These are phyloP conservation scores for Salix suchowensis DNA, from an alignment of 345 rosid species.

Conservation along the genomic window DNA sequence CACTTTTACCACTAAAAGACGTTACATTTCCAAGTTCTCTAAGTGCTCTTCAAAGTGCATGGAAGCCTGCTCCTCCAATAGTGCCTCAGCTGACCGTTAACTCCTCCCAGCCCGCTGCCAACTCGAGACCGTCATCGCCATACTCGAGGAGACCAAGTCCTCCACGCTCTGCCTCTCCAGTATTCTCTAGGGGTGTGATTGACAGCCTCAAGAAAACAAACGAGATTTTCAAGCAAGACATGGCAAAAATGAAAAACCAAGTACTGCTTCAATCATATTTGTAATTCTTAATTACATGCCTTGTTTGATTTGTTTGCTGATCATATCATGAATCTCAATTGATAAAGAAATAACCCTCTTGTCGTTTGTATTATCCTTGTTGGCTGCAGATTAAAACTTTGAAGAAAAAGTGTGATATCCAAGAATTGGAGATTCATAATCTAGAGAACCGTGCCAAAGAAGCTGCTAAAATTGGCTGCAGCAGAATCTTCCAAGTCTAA, in stretches of 20 bases:
- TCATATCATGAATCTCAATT: background rate
- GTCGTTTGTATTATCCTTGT: slow-evolving; percentile 2
- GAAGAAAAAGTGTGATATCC: slow-evolving; percentile 61
- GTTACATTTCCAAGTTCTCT: slow-evolving; percentile 71
- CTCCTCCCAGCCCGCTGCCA: slow-evolving; percentile 35
- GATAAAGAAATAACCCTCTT: slow-evolving; percentile 1
- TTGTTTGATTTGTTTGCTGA: slow-evolving; percentile 3
- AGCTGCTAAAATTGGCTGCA: slow-evolving; percentile 41
- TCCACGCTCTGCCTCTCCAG: slow-evolving; percentile 45
- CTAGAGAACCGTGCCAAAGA: slow-evolving; percentile 43
- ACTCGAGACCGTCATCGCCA: slow-evolving; percentile 57
- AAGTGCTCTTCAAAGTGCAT: slow-evolving; percentile 56
- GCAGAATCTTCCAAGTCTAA: slow-evolving; percentile 50
- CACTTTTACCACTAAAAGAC: slow-evolving; percentile 59
- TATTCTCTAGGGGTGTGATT: slow-evolving; percentile 64
- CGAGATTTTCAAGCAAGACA: slow-evolving; percentile 71
- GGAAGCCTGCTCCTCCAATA: slow-evolving; percentile 43
- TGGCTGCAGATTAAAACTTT: slow-evolving; percentile 49
- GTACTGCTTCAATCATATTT: slow-evolving; percentile 30
- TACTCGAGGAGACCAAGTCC: slow-evolving; percentile 68
- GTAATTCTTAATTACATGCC: slow-evolving; percentile 9
- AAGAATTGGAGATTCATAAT: slow-evolving; percentile 57
- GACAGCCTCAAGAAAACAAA: slow-evolving; percentile 86
- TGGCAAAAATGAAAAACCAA: slow-evolving; percentile 64
- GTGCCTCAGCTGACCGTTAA: slow-evolving; percentile 7